phyloP scores from a whole-genome alignment of 371 early-diverging fungal genomes.

The Apophysomyces trapeziformis region DNA sequence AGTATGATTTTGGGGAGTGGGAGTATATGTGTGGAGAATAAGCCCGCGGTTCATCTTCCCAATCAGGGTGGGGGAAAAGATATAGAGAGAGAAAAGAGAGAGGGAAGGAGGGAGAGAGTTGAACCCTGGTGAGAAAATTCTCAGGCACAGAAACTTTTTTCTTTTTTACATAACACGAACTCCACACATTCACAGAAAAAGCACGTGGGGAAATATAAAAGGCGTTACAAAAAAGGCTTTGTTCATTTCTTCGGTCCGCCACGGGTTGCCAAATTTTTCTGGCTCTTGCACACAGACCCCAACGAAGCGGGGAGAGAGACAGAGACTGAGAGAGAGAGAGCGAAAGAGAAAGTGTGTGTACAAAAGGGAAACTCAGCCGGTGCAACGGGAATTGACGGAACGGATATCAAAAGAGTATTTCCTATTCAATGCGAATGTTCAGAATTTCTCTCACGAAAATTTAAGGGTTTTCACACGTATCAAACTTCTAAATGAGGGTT shows the following conservation, averaged over 20 bases:
- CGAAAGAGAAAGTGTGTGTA: too few species aligned
- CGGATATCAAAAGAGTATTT: background rate
- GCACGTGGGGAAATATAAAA: background rate
- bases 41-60: background rate
- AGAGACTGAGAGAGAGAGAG: too few species aligned
- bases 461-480: constrained; percentile 8
- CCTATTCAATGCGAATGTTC: background rate
- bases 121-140: constrained; percentile 9
- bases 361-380: constrained; percentile 1
- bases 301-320: too few species aligned
- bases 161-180: background rate
- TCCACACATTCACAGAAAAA: background rate
- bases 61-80: background rate
- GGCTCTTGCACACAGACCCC: background rate
- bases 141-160: constrained; percentile 1
- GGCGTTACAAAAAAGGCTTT: background rate
- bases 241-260: background rate
- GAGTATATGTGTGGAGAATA: background rate
- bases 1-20: too few species aligned
- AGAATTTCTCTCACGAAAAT: constrained; percentile 8
- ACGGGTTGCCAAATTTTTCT: background rate
- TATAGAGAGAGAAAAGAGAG: too few species aligned
- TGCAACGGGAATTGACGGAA: constrained; percentile 11
- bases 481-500: background rate
- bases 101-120: background rate